phyloP scores from a whole-genome alignment of 1,284 basidiomycete species.

The Dichomitus squalens region DNA sequence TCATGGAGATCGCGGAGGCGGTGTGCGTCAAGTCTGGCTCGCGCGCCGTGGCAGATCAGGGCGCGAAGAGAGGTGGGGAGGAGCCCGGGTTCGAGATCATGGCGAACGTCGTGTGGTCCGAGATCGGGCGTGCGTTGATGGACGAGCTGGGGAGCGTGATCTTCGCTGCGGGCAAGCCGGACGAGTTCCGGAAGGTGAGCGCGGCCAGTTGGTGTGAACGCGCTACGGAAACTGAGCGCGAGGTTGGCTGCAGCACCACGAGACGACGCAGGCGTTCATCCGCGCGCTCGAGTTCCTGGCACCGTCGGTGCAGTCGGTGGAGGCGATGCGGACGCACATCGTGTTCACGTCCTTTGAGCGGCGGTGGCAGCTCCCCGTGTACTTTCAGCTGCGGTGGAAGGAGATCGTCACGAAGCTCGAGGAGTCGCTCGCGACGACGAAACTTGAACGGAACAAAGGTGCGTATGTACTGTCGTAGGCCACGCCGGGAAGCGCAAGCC shows the following conservation, averaged over 20 bases:
- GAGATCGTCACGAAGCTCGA: conserved; percentile 85
- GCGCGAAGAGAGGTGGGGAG: conserved; percentile 11
- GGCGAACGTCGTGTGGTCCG: conserved; percentile 87
- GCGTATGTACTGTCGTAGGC: conserved; percentile 1
- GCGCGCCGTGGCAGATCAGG: conserved; percentile 13
- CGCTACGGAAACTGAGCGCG: background rate
- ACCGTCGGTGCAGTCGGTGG: conserved; percentile 72
- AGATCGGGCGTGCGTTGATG: conserved; percentile 78
- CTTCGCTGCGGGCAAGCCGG: conserved; percentile 89
- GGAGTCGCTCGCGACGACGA: conserved; percentile 52
- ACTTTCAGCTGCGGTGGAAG: conserved; percentile 98
- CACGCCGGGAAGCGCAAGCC: background rate
- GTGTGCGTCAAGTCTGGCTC: conserved; percentile 51
- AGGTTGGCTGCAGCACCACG: conserved; percentile 63
- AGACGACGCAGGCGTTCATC: conserved; percentile 85
- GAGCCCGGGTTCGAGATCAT: conserved; percentile 75
- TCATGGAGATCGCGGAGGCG: conserved; percentile 79
- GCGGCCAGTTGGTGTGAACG: background rate
- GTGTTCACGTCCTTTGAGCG: conserved; percentile 76
- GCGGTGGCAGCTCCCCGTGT: conserved; percentile 95
- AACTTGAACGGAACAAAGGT: conserved; percentile 50
- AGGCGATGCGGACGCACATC: conserved; percentile 72
- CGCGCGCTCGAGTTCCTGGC: conserved; percentile 82
- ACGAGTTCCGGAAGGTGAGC: conserved; percentile 84
- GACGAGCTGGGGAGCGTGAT: conserved; percentile 81